Base-by-base conservation (phyloP, 176 grass and related monocot species). In the Olyra latifolia region DNA sequence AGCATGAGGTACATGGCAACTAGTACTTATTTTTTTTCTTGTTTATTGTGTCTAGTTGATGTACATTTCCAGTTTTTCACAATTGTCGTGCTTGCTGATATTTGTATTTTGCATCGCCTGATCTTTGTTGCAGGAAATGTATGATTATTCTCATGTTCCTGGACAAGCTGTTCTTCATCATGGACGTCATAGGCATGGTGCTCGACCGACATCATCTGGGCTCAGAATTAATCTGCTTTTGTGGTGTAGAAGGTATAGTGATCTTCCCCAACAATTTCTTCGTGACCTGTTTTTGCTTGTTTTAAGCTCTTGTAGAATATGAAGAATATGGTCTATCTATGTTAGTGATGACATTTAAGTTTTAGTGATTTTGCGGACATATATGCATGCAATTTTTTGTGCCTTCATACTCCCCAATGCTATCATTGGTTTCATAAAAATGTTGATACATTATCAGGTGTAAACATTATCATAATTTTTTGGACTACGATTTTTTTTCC, bases 111-210 rank as follows among this genome's bases (percentile, higher is more conserved):
- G 25, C n/a, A 17, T 70, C n/a, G 22, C 50, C 24, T 63, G 53
- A 70, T 65, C 20, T 25, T 87, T 74, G 75, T 28, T 62, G 20
- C 86, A 98, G 95, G 95, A 98, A 90, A 89, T 94, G 66, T 94
- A 89, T 81, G 95, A 98, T 61, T 94, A 98, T 72, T 77, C 49
- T 69, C 95, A 98, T 85, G 72, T 89, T 74, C 88, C 92, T 80
- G 95, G 95, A 80, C 90, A 73, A 81, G 95, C 92, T 63, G 68
- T 98, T 46, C 88, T 98, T 44, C 95, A 98, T 79, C 92, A 42
- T 77, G 95, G 95, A 25, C 95, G 95, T 65, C 95, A 98, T 69
- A 89, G 95, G 52, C 95, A 98, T 83, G 95, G 95, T 61, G 95
- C 90, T 82, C 88, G 88, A 62, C 79, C 95, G 28, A 98, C 88